Evolutionary conservation across 1,284 basidiomycete genomes (phyloP).

Genomic region (Rhodotorula sp.): DNA sequence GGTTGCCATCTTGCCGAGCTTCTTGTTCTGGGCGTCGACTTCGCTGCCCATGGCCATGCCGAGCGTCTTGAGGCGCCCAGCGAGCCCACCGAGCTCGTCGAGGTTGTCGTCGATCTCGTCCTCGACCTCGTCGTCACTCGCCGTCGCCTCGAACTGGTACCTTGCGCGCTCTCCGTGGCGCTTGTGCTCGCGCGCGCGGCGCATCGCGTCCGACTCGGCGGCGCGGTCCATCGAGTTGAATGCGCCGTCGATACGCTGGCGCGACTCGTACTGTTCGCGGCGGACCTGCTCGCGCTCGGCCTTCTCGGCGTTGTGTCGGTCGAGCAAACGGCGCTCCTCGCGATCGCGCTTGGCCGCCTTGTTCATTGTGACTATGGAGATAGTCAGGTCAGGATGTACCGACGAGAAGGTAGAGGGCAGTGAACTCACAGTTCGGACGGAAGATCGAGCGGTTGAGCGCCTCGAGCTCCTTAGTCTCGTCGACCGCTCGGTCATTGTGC

Average conservation of each 20-base stretch:
- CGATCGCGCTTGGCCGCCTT: constrained; percentile 80
- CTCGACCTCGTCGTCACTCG: constrained; percentile 86
- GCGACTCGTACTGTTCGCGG: constrained; percentile 80
- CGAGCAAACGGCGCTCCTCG: constrained; percentile 82
- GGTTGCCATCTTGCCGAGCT: constrained; percentile 67
- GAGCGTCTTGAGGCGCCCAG: constrained; percentile 79
- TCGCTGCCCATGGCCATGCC: constrained; percentile 71
- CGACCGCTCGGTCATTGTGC: constrained; percentile 82
- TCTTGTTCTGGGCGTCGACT: constrained; percentile 66
- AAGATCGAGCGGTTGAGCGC: constrained; percentile 94
- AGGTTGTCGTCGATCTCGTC: constrained; percentile 85
- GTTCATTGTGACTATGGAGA: constrained; percentile 43
- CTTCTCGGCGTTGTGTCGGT: constrained; percentile 87
- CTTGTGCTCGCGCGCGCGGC: constrained; percentile 46
- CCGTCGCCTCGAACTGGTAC: constrained; percentile 93
- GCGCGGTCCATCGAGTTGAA: constrained; percentile 59
- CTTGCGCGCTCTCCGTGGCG: constrained; percentile 73
- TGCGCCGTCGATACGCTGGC: constrained; percentile 78
- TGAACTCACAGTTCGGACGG: constrained; percentile 61
- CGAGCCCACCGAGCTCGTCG: constrained; percentile 79
- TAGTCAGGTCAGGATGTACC: neutral
- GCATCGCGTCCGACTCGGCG: constrained; percentile 56
- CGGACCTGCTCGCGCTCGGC: constrained; percentile 80
- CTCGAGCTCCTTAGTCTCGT: constrained; percentile 91
- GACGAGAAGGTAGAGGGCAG: neutral